Evolutionary conservation across 805 yeast species (phyloP).

Genomic region (Teunomyces panamensis): DNA sequence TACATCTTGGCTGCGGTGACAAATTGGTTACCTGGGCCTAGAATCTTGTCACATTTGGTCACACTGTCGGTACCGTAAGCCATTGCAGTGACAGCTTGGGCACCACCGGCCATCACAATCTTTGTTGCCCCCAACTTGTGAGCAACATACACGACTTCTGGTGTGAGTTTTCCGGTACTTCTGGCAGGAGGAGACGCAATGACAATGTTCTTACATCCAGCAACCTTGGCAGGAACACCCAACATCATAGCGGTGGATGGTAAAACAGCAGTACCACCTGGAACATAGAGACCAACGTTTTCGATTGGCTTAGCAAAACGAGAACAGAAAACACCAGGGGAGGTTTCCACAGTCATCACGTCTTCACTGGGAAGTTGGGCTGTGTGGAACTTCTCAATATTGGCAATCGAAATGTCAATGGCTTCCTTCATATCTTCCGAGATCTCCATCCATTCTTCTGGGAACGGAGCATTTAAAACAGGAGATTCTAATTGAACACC

Average conservation of each 20-base stretch:
- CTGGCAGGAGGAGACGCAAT: conserved; percentile 93
- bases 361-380: conserved; percentile 80
- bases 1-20: conserved; percentile 99
- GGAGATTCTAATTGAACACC: conserved; percentile 72
- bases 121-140: conserved; percentile 89
- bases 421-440: conserved; percentile 75
- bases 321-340: conserved; percentile 91
- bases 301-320: conserved; percentile 95
- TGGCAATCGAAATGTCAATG: conserved; percentile 83
- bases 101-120: conserved; percentile 97
- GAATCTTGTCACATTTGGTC: conserved; percentile 91
- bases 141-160: conserved; percentile 97
- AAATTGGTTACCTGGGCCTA: conserved; percentile 99
- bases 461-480: conserved; percentile 84
- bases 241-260: conserved; percentile 98
- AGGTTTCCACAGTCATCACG: conserved; percentile 80
- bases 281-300: conserved; percentile 91
- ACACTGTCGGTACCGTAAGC: conserved; percentile 95
- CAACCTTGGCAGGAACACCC: conserved; percentile 98
- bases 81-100: conserved; percentile 98
- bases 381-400: conserved; percentile 87
- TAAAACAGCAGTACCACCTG: conserved; percentile 98
- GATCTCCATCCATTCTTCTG: conserved; percentile 68
- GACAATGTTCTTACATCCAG: conserved; percentile 89
- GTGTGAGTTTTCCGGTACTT: conserved; percentile 86